Evolutionary conservation across 2,329 filamentous ascomycete genomes (phyloP).

Genomic region (Monilinia vaccinii-corymbosi): DNA sequence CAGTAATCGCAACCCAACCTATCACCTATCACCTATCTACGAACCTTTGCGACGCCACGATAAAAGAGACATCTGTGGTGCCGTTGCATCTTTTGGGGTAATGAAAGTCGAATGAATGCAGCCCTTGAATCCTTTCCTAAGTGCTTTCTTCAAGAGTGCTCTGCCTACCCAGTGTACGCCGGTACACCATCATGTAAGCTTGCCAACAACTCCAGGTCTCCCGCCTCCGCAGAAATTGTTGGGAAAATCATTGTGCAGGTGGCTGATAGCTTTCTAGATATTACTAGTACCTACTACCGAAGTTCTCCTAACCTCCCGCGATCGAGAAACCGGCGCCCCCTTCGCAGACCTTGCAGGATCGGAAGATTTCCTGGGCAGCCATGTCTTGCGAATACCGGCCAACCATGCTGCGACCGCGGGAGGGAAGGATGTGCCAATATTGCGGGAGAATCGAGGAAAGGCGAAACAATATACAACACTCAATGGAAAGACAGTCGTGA

Average conservation of each 20-base stretch:
- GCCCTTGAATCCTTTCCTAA: conserved; percentile 96
- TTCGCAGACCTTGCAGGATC: conserved; percentile 76
- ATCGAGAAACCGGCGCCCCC: conserved; percentile 70
- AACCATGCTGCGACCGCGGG: conserved; percentile 40
- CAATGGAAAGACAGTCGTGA: conserved; percentile 85
- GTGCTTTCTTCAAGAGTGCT: conserved; percentile 97
- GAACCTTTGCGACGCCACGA: conserved; percentile 1
- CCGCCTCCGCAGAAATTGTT: conserved; percentile 1
- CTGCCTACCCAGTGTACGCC: conserved; percentile 86
- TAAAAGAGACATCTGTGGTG: conserved; percentile 13
- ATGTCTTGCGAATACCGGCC: conserved; percentile 79
- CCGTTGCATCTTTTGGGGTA: conserved; percentile 21
- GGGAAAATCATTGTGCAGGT: conserved; percentile 1
- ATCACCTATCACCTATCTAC: background rate
- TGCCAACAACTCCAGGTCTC: background rate
- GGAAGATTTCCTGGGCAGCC: conserved; percentile 93
- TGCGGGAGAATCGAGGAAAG: conserved; percentile 84
- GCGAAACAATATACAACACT: conserved; percentile 88
- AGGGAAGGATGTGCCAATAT: conserved; percentile 52
- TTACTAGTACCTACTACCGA: conserved; percentile 91
- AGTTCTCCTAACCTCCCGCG: conserved; percentile 77
- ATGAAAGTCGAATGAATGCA: conserved; percentile 64
- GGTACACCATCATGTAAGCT: conserved; percentile 69
- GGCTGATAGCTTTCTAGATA: conserved; percentile 41
- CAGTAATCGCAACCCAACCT: background rate